phyloP scores from a whole-genome alignment of 2,329 filamentous ascomycete genomes.

The Xylaria sp. region DNA sequence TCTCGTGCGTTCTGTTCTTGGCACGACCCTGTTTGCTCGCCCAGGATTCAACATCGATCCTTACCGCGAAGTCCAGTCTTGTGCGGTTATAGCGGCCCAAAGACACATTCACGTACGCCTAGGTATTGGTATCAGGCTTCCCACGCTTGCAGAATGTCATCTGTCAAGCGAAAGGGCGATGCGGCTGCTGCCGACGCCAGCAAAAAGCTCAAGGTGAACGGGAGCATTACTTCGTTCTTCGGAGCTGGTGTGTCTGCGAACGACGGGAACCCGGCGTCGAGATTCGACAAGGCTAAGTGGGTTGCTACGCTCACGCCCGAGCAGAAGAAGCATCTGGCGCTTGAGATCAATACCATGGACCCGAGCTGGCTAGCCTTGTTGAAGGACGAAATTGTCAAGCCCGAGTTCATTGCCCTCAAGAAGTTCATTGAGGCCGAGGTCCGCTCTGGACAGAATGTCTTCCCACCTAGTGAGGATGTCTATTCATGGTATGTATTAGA shows the following conservation, averaged over 20 bases:
- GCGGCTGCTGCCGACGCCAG: conserved; percentile 65
- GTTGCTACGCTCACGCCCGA: conserved; percentile 80
- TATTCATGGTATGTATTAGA: conserved; percentile 82
- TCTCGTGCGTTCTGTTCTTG: background rate
- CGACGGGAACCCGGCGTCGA: conserved; percentile 51
- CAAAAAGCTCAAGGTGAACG: conserved; percentile 80
- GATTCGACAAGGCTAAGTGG: conserved; percentile 93
- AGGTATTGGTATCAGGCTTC: conserved; percentile 13
- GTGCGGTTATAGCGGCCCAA: background rate
- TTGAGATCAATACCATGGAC: conserved; percentile 93
- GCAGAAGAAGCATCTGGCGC: conserved; percentile 81
- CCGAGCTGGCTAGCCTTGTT: conserved; percentile 91
- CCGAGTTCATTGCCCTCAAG: conserved; percentile 89
- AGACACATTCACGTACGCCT: background rate
- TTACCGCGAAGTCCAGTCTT: background rate
- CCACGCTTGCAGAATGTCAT: conserved; percentile 57
- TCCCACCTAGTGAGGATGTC: conserved; percentile 87
- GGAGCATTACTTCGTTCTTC: conserved; percentile 91
- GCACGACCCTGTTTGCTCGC: conserved; percentile 8
- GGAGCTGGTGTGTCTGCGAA: conserved; percentile 51
- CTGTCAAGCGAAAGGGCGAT: conserved; percentile 74
- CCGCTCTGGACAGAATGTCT: conserved; percentile 78
- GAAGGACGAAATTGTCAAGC: conserved; percentile 83
- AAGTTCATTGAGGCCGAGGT: conserved; percentile 84
- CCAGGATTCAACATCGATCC: background rate